Conservation (phyloP, 108 stramenopile genomes). For the Skeletonema grethae region DNA sequence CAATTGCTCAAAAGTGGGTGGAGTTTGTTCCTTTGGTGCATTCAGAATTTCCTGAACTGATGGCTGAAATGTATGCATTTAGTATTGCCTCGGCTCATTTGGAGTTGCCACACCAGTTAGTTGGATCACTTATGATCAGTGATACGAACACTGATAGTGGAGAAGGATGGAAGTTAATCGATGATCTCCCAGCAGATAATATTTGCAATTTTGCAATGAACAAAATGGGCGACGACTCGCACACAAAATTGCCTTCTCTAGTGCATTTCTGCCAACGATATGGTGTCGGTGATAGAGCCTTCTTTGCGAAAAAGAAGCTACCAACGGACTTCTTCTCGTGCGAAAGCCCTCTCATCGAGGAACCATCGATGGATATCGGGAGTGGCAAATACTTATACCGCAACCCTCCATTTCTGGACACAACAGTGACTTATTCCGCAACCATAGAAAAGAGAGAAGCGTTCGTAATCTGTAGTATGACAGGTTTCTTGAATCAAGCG, state of each 20-base stretch:
- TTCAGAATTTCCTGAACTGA: constrained; percentile 28
- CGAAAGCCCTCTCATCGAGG: constrained; percentile 8
- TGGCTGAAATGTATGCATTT: constrained; percentile 86
- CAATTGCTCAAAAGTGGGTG: constrained; percentile 33
- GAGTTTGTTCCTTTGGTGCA: constrained; percentile 29
- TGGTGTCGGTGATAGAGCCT: constrained; percentile 37
- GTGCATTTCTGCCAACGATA: constrained; percentile 69
- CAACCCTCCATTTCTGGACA: constrained; percentile 3
- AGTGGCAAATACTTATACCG: constrained; percentile 13
- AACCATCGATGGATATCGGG: constrained; percentile 10
- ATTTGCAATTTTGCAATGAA: constrained; percentile 14
- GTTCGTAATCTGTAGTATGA: constrained; percentile 12
- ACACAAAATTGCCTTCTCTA: constrained; percentile 42
- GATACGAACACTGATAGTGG: constrained; percentile 12
- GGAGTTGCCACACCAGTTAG: constrained; percentile 54
- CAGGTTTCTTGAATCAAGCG: constrained; percentile 21
- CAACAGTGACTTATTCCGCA: neutral
- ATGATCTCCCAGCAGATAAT: constrained; percentile 3
- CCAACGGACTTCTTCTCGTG: constrained; percentile 45
- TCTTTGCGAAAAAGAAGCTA: constrained; percentile 52
- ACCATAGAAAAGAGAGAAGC: constrained; percentile 9
- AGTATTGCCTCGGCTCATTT: constrained; percentile 72
- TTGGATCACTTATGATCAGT: constrained; percentile 58
- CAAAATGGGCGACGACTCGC: constrained; percentile 2
- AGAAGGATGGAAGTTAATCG: constrained; percentile 26